Conservation (phyloP, 164 flowering plant species). For the Dillenia suffruticosa region DNA sequence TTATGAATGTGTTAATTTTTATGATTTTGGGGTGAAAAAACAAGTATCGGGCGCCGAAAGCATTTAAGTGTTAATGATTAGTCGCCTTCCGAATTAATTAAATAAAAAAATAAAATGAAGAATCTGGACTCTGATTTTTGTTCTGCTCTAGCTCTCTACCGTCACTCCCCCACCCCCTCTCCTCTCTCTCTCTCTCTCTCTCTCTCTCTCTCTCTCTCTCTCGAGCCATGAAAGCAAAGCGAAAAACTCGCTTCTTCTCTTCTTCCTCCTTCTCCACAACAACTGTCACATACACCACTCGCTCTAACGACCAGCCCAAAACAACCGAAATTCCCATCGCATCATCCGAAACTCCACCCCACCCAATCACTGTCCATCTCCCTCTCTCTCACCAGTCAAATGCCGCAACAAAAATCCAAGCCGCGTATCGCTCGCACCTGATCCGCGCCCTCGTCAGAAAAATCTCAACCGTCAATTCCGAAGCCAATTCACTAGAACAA, state of each 20-base stretch:
- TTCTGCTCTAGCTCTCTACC: too few relatives aligned
- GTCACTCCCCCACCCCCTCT: too few relatives aligned
- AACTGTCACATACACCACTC: slow-evolving; percentile 22
- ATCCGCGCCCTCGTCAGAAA: slow-evolving; percentile 39
- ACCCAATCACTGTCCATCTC: slow-evolving; percentile 21
- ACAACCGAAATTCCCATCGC: slow-evolving; percentile 25
- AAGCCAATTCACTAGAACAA: slow-evolving; percentile 40
- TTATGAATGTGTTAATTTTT: too few relatives aligned
- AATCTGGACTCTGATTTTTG: too few relatives aligned
- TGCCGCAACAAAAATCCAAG: slow-evolving; percentile 69
- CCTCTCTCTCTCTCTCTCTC: too few relatives aligned
- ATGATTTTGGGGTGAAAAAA: too few relatives aligned
- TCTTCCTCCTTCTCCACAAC: slow-evolving; percentile 19
- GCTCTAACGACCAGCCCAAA: slow-evolving; percentile 22
- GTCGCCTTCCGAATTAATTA: too few relatives aligned
- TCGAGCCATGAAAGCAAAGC: slow-evolving; percentile 19
- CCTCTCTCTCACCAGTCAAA: slow-evolving; percentile 12
- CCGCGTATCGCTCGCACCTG: slow-evolving; percentile 57
- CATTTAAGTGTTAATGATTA: too few relatives aligned
- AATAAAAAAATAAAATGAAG: too few relatives aligned
- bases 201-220: not conserved
- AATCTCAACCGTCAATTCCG: slow-evolving; percentile 50
- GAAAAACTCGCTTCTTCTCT: slow-evolving; percentile 13
- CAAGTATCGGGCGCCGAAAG: too few relatives aligned
- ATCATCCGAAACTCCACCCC: slow-evolving; percentile 2